Percentiles rank a stretch among this genome's conserved stretches.
Evolutionary conservation across 768 basidiomycete genomes (phyloP).

Genomic region (Termitomyces sp.): DNA sequence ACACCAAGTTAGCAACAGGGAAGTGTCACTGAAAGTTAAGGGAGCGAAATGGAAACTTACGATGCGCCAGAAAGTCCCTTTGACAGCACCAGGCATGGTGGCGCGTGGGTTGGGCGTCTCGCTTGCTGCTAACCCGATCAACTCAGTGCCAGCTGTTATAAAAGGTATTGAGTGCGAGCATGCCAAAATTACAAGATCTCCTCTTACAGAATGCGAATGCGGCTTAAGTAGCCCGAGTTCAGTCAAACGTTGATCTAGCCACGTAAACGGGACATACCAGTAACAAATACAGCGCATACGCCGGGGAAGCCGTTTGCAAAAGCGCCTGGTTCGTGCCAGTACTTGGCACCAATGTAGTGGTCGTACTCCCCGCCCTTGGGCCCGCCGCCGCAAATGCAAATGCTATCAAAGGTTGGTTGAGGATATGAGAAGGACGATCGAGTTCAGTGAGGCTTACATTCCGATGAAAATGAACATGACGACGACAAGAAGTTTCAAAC

Average conservation of each 20-base stretch:
- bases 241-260: background rate
- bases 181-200: background rate
- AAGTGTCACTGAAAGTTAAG: background rate
- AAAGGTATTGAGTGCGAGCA: background rate
- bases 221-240: constrained; percentile 11
- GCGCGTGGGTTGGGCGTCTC: constrained; percentile 41
- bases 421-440: background rate
- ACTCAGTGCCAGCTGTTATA: constrained; percentile 35
- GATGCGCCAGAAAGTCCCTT: constrained; percentile 45
- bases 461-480: constrained; percentile 42
- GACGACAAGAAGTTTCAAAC: constrained; percentile 39
- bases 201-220: constrained; percentile 34
- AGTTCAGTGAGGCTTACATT: constrained; percentile 22
- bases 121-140: constrained; percentile 39
- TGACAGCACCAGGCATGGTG: constrained; percentile 38
- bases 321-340: constrained; percentile 33
- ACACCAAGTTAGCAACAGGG: background rate
- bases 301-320: constrained; percentile 43
- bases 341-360: constrained; percentile 31
- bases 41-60: constrained; percentile 16
- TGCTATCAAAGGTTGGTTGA: constrained; percentile 14
- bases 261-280: constrained; percentile 17
- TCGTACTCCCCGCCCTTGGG: constrained; percentile 28
- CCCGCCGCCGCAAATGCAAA: constrained; percentile 38
- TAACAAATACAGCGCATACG: constrained; percentile 40